A percentile compares a stretch with the other conserved stretches of the same genome.
These are phyloP conservation scores for Tetrapyrgos nigripes DNA, from an alignment of 1,284 basidiomycete species.

Conservation along the genomic window DNA sequence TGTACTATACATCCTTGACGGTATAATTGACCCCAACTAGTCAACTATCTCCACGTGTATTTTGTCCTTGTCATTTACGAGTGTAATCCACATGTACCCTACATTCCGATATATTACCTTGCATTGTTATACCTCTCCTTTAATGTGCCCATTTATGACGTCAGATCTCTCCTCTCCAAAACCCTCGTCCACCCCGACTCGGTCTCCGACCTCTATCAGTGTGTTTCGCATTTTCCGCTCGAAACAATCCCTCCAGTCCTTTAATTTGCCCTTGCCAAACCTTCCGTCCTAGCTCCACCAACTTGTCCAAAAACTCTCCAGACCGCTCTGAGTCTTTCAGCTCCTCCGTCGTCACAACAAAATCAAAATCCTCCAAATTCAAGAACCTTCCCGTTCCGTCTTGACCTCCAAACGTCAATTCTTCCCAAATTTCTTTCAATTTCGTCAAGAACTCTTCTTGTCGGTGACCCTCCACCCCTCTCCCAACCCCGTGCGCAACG, in stretches of 20 bases:
- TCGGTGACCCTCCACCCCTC: constrained; percentile 4
- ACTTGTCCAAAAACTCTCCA: constrained; percentile 3
- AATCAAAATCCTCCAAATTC: constrained; percentile 4
- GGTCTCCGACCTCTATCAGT: neutral
- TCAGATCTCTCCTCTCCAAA: too few relatives aligned
- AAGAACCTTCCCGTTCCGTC: neutral
- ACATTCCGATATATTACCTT: neutral
- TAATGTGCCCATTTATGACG: too few relatives aligned
- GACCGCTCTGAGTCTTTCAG: neutral
- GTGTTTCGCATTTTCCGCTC: neutral
- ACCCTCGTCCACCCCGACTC: neutral
- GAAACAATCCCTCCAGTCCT: neutral
- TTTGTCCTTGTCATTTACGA: neutral
- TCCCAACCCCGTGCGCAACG: constrained; percentile 6
- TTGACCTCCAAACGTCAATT: neutral
- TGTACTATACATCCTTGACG: constrained; percentile 74
- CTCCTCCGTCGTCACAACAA: constrained; percentile 3
- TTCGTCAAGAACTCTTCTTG: neutral
- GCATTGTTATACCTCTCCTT: neutral
- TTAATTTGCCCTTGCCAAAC: constrained; percentile 4
- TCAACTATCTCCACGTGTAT: neutral
- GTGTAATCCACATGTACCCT: neutral
- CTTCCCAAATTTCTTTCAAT: constrained; percentile 4
- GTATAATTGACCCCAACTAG: constrained; percentile 53
- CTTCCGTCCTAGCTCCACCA: neutral